Base-by-base conservation (phyloP, 176 grass and related monocot species). In the Oryza nivara region DNA sequence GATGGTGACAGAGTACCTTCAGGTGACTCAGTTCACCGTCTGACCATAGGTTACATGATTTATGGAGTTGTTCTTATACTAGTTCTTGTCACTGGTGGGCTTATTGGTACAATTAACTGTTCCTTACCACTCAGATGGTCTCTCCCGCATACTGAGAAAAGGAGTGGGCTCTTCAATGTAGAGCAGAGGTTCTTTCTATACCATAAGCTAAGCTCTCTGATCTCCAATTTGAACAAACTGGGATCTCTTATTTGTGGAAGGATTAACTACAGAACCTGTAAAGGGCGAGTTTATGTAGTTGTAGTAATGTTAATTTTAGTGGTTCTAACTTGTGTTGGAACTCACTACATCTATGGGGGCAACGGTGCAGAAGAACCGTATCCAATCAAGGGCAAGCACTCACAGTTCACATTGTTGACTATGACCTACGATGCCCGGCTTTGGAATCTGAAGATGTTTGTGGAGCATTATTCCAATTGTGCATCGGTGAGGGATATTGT, bases 401-500 rank as follows among this genome's bases (percentile, higher is more conserved):
- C 96, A 68, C 89, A 94, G 63, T 98, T 98, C 88, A 98, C 96
- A 6, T 68, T 98, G 79, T 77, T 98, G 73, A 95, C 96, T 38
- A 98, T 95, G 93, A 98, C 91, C 65, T 95, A 95, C 65, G 93
- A 98, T 67, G 87, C 93, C 16, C 89, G 96, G 3, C 84, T 95
- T 72, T 95, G 91, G 92, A 98, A 93, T 83, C 68, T 98, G 76
- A 95, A 95, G 88, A 95, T 90, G 89, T 94, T 90, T 51, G 70
- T 95, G 76, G 85, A 92, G 80, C 93, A 98, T 87, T 98, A 98
- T 80, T 98, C 96, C 4, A 93, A 91, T 66, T 98, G 96, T 67
- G 73, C 93, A 38, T 98, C 96, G 1, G 96, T 98, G 65, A 83
- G 67, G 45, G 91, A 98, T 77, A 98, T 95, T 56, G 44, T 98